Conservation (phyloP, 2,329 filamentous ascomycete genomes). For the Penicillium capsulatum region DNA sequence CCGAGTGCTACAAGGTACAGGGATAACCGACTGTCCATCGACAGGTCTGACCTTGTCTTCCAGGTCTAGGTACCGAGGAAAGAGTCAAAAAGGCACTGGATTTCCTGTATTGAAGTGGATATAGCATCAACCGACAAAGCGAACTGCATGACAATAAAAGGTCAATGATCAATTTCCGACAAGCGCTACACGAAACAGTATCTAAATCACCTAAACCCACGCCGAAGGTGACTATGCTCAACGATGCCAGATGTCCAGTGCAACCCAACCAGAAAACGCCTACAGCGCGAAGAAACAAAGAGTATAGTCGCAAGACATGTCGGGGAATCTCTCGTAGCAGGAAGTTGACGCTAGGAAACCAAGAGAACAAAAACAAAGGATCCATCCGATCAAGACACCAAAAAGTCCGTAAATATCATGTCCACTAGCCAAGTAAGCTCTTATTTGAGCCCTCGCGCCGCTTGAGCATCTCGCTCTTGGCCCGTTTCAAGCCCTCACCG, state of each 20-base stretch:
- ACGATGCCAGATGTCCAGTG: slow-evolving; percentile 2
- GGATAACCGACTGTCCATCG: too few species aligned
- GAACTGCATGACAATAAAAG: too few species aligned
- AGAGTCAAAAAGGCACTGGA: too few species aligned
- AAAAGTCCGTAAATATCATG: slow-evolving; percentile 17
- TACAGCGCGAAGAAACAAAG: slow-evolving; percentile 1
- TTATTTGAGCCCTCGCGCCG: slow-evolving; percentile 32
- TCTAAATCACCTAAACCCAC: slow-evolving; percentile 5
- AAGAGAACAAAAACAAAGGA: slow-evolving; percentile 17
- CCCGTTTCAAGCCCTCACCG: slow-evolving; percentile 42
- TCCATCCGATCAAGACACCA: slow-evolving; percentile 17
- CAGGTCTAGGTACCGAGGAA: too few species aligned
- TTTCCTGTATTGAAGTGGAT: too few species aligned
- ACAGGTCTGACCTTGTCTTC: too few species aligned
- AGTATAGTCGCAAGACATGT: slow-evolving; percentile 14
- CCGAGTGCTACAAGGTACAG: too few species aligned
- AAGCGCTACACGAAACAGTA: slow-evolving; percentile 1
- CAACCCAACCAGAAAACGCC: slow-evolving; percentile 4
- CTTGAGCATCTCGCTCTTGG: slow-evolving; percentile 41
- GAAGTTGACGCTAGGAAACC: slow-evolving; percentile 20
- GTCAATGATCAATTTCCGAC: slow-evolving; percentile 1
- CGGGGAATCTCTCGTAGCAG: slow-evolving; percentile 24
- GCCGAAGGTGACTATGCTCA: slow-evolving; percentile 11
- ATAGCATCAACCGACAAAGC: too few species aligned
- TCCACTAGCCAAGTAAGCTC: slow-evolving; percentile 15